A percentile compares a stretch with the other conserved stretches of the same genome.
phyloP scores from a whole-genome alignment of 164 flowering plant genomes.

The Liriodendron chinense region DNA sequence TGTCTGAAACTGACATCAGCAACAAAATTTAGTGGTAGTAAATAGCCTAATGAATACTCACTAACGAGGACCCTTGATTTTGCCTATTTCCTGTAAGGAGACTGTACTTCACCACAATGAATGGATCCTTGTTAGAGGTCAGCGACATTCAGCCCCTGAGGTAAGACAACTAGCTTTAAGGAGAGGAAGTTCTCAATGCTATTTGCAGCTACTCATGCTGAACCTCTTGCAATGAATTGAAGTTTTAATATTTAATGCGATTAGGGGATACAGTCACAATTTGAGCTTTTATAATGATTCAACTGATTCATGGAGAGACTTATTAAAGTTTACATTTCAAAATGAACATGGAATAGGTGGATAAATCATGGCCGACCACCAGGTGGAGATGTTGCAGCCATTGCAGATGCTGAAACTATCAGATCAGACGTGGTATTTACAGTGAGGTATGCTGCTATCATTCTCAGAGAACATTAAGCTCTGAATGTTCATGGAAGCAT shows the following conservation, averaged over 20 bases:
- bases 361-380: conserved; percentile 69
- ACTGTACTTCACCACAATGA: conserved; percentile 60
- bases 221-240: neutral
- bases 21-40: neutral
- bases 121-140: conserved; percentile 64
- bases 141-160: conserved; percentile 45
- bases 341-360: conserved; percentile 52
- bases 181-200: neutral
- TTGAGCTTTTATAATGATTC: neutral
- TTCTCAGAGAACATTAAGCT: neutral
- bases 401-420: conserved; percentile 54
- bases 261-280: neutral
- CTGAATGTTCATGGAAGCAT: no score
- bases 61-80: conserved; percentile 11
- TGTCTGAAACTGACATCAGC: neutral
- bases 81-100: conserved; percentile 37
- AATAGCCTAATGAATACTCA: neutral
- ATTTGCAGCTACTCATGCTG: neutral
- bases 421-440: conserved; percentile 60
- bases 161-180: conserved; percentile 24
- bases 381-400: conserved; percentile 72
- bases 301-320: neutral
- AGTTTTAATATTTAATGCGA: no score
- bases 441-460: conserved; percentile 47
- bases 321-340: neutral